These are phyloP conservation scores for Silybum marianum DNA, from an alignment of 129 eudicot species.

Conservation along the genomic window DNA sequence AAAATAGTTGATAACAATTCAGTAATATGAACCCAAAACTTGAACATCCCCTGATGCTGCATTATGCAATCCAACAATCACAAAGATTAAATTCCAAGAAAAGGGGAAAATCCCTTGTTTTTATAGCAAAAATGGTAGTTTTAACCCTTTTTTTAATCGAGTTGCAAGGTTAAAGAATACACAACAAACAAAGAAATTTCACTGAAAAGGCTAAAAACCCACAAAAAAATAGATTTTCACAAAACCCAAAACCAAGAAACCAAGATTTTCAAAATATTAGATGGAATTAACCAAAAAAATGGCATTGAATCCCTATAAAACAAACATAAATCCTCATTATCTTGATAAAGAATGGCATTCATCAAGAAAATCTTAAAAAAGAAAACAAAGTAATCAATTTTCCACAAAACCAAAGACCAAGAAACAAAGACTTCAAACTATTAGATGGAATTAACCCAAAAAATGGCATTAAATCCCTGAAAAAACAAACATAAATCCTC, in stretches of 20 bases:
- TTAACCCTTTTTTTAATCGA: background rate
- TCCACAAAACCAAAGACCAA: background rate
- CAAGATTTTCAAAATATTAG: background rate
- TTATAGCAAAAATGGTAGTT: conserved; percentile 8
- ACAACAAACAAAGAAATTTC: conserved; percentile 11
- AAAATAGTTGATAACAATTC: background rate
- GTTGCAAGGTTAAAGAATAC: background rate
- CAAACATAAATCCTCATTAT: background rate
- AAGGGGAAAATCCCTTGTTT: conserved; percentile 4
- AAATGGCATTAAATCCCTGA: background rate
- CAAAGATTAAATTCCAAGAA: conserved; percentile 14
- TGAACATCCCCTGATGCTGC: conserved; percentile 9
- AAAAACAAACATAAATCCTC: background rate
- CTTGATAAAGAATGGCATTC: background rate
- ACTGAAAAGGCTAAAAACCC: background rate
- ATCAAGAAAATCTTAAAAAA: background rate
- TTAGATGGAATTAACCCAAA: background rate
- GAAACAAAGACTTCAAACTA: background rate
- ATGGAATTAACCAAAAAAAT: background rate
- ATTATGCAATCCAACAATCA: conserved; percentile 12
- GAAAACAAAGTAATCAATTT: background rate
- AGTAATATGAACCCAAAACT: conserved; percentile 12
- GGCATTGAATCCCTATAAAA: background rate
- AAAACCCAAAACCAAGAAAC: background rate
- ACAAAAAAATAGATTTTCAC: background rate